phyloP scores from a whole-genome alignment of 495 filamentous ascomycete genomes.

The Cudoniella acicularis region DNA sequence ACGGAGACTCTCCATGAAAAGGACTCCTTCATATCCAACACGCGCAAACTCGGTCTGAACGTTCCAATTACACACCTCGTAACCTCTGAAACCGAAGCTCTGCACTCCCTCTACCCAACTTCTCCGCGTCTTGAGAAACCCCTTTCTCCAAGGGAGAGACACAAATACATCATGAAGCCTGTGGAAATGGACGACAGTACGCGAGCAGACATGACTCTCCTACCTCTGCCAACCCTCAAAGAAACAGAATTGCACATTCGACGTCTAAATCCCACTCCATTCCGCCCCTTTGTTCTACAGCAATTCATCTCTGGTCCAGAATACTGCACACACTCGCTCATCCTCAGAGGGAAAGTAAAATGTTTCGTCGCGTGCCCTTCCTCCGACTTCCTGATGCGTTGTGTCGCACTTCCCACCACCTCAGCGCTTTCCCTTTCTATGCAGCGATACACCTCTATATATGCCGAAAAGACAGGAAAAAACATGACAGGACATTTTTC shows the following conservation, averaged over 20 bases:
- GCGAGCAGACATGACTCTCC: conserved; percentile 43
- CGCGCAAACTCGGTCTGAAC: conserved; percentile 46
- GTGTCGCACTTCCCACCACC: conserved; percentile 49
- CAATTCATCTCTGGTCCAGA: conserved; percentile 60
- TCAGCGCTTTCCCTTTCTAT: conserved; percentile 54
- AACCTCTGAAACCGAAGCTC: conserved; percentile 47
- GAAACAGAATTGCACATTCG: conserved; percentile 54
- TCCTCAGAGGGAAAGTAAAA: conserved; percentile 55
- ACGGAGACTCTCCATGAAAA: conserved; percentile 54
- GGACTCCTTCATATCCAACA: conserved; percentile 53
- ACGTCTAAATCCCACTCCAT: conserved; percentile 49
- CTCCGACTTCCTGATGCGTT: conserved; percentile 57
- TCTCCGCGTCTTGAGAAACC: conserved; percentile 25
- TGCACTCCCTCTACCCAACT: conserved; percentile 44
- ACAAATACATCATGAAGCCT: conserved; percentile 61
- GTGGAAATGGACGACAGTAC: conserved; percentile 45
- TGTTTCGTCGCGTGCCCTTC: conserved; percentile 62
- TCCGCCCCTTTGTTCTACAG: conserved; percentile 64
- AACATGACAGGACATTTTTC: conserved; percentile 65
- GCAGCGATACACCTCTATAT: conserved; percentile 54
- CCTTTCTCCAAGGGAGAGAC: not conserved
- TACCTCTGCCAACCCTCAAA: conserved; percentile 50
- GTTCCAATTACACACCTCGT: conserved; percentile 58
- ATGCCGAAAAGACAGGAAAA: conserved; percentile 39
- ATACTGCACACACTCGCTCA: conserved; percentile 65